A percentile compares a stretch with the other conserved stretches of the same genome.
phyloP scores from a whole-genome alignment of 495 filamentous ascomycete genomes.

The Acidiella bohemica region DNA sequence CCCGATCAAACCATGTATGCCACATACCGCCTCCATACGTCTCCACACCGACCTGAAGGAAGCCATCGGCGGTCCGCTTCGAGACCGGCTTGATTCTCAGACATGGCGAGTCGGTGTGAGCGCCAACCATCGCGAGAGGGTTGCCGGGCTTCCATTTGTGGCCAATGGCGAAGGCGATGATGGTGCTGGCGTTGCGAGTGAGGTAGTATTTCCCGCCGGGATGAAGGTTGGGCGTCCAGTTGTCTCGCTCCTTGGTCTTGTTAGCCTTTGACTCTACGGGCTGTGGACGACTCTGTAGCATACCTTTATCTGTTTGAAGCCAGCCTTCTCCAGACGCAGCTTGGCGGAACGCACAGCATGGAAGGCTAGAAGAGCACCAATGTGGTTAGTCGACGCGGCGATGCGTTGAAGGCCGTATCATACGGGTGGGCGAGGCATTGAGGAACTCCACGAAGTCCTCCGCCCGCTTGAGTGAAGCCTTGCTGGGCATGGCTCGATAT shows the following conservation, averaged over 20 bases:
- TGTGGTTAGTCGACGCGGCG: no score
- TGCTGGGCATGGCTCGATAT: slow-evolving; percentile 11
- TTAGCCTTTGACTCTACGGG: not conserved
- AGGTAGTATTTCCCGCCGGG: slow-evolving; percentile 93
- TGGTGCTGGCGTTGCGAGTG: slow-evolving; percentile 85
- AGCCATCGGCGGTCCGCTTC: slow-evolving; percentile 77
- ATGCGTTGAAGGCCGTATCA: no score
- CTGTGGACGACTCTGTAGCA: slow-evolving; percentile 1
- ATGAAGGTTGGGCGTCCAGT: slow-evolving; percentile 65
- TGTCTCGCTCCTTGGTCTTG: slow-evolving; percentile 56
- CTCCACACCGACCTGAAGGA: slow-evolving; percentile 89
- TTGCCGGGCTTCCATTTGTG: slow-evolving; percentile 89
- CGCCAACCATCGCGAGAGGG: slow-evolving; percentile 86
- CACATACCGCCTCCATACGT: slow-evolving; percentile 83
- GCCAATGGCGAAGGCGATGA: slow-evolving; percentile 90
- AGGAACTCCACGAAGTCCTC: slow-evolving; percentile 86
- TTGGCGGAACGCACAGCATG: slow-evolving; percentile 78
- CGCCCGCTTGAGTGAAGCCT: slow-evolving; percentile 39
- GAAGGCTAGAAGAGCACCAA: slow-evolving; percentile 57
- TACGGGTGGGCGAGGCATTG: slow-evolving; percentile 90
- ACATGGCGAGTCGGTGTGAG: slow-evolving; percentile 89
- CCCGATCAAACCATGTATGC: slow-evolving; percentile 88
- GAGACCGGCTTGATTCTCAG: slow-evolving; percentile 87
- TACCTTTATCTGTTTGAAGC: slow-evolving; percentile 73
- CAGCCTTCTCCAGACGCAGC: slow-evolving; percentile 58